Conservation (phyloP, 768 basidiomycete species). For the Russula sp. region DNA sequence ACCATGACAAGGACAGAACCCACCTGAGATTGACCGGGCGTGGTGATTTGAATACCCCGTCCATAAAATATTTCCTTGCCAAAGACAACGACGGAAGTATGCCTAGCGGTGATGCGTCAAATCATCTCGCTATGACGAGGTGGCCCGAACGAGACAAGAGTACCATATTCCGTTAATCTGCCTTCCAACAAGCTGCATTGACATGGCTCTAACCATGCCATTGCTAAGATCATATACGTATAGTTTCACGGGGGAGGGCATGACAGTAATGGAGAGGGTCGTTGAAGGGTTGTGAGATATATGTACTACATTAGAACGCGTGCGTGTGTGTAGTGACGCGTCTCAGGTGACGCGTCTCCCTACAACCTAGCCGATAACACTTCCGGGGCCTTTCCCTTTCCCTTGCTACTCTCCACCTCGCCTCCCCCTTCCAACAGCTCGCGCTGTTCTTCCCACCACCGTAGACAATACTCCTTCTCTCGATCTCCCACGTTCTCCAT, state of each 20-base stretch:
- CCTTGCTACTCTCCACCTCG: neutral
- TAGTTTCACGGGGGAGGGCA: constrained; percentile 49
- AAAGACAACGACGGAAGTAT: constrained; percentile 87
- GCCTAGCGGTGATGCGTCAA: constrained; percentile 43
- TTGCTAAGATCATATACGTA: constrained; percentile 91
- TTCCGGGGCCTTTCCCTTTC: neutral
- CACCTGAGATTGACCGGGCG: constrained; percentile 79
- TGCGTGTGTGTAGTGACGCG: constrained; percentile 11
- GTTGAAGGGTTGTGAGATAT: neutral
- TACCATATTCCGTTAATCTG: constrained; percentile 95
- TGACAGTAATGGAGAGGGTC: neutral
- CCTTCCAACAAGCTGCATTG: constrained; percentile 71
- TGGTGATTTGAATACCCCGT: constrained; percentile 65
- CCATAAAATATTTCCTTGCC: constrained; percentile 87
- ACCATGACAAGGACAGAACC: constrained; percentile 25
- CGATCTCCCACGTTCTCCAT: constrained; percentile 56
- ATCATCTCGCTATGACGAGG: neutral
- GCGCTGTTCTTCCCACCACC: constrained; percentile 60
- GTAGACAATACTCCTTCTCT: constrained; percentile 59
- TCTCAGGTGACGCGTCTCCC: constrained; percentile 20
- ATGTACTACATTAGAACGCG: neutral
- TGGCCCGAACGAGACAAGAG: constrained; percentile 26
- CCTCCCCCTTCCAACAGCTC: neutral
- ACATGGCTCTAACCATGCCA: constrained; percentile 75
- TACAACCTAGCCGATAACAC: constrained; percentile 3